These are phyloP conservation scores for Penicillium subrubescens DNA, from an alignment of 495 filamentous ascomycete genomes.

Conservation along the genomic window DNA sequence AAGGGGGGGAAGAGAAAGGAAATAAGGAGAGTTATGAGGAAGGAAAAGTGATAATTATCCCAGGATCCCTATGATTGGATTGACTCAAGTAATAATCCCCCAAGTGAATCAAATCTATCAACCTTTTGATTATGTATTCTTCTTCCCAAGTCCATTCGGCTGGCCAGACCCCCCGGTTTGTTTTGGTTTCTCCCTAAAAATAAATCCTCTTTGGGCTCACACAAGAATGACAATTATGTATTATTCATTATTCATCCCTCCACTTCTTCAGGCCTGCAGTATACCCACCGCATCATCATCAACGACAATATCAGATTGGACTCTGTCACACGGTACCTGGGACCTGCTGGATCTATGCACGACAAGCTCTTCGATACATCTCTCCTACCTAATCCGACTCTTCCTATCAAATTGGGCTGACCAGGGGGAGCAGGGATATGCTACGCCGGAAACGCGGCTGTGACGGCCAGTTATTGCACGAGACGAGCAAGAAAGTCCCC, in stretches of 20 bases:
- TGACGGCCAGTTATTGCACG: not conserved
- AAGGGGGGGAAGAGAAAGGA: slow-evolving; percentile 4
- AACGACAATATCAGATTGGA: not conserved
- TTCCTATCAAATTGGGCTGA: not conserved
- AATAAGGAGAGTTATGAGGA: slow-evolving; percentile 4
- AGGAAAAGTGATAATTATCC: slow-evolving; percentile 9
- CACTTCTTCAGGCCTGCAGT: not conserved
- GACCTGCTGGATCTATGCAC: slow-evolving; percentile 20
- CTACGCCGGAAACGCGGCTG: not conserved
- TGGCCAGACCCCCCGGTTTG: not conserved
- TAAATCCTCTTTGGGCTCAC: slow-evolving; percentile 15
- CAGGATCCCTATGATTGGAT: not conserved
- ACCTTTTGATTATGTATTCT: too few species aligned
- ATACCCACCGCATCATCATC: not conserved
- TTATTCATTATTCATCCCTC: not conserved
- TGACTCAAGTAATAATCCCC: not conserved
- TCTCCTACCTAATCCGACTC: not conserved
- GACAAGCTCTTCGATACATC: slow-evolving; percentile 5
- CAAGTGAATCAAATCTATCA: not conserved
- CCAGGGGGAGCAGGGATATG: not conserved
- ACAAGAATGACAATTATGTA: not conserved
- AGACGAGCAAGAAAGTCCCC: not conserved
- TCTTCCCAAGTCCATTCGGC: not conserved
- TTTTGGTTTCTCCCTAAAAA: slow-evolving; percentile 17
- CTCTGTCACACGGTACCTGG: slow-evolving; percentile 23